Evolutionary conservation across 73 alveolate genomes (phyloP).

Genomic region (Tetrahymena borealis): DNA sequence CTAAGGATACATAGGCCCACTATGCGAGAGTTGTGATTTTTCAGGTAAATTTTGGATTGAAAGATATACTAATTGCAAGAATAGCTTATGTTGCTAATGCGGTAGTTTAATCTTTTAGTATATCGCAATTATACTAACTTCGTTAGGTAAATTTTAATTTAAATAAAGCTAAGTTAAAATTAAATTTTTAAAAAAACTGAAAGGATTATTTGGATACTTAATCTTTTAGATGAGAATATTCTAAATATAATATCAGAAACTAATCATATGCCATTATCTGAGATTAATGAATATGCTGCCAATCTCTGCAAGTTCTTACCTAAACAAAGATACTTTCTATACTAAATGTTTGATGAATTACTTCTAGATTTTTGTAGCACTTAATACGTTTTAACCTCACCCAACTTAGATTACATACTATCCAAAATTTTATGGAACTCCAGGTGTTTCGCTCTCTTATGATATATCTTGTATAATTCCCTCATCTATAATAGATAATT

Average conservation of each 20-base stretch:
- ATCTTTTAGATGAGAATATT: no score
- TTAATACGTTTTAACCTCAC: neutral
- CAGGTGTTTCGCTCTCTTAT: no score
- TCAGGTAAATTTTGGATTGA: neutral
- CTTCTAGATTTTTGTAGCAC: neutral
- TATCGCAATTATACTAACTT: neutral
- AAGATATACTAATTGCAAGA: neutral
- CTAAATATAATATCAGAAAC: no score
- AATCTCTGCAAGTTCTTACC: neutral
- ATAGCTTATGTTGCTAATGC: neutral
- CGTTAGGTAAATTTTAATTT: no score
- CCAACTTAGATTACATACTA: neutral
- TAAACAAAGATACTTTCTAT: neutral
- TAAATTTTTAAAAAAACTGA: neutral
- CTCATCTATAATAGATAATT: no score
- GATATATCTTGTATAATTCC: no score
- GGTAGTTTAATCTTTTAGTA: neutral
- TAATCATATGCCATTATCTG: neutral
- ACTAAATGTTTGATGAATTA: neutral
- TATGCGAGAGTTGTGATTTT: neutral
- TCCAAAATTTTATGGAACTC: neutral
- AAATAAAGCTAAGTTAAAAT: no score
- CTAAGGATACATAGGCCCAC: neutral
- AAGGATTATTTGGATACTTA: neutral
- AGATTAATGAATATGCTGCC: neutral